These are phyloP conservation scores for Mimosa pudica DNA, from an alignment of 306 rosid genomes.

Conservation along the genomic window DNA sequence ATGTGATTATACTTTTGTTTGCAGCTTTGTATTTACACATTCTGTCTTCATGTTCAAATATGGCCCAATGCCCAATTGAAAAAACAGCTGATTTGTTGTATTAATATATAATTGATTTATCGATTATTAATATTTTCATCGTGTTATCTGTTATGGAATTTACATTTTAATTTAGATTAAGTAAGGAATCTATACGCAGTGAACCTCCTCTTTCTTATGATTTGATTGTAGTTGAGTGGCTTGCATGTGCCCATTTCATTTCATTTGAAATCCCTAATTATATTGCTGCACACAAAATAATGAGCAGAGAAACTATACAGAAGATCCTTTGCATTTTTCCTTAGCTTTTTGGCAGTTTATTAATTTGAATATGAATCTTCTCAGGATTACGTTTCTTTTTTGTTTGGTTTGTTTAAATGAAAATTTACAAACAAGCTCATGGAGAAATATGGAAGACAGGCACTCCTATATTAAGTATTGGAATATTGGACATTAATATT, in stretches of 20 bases:
- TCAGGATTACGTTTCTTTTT: constrained; percentile 1
- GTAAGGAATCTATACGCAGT: not conserved
- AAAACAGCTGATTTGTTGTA: not conserved
- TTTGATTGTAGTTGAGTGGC: not conserved
- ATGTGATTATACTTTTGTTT: not conserved
- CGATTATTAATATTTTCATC: not conserved
- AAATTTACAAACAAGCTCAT: not conserved
- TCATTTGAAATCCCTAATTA: not conserved
- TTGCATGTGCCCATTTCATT: not conserved
- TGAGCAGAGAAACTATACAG: not conserved
- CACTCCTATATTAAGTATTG: not conserved
- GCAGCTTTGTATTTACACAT: constrained; percentile 1
- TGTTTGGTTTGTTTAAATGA: not conserved
- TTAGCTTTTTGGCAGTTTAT: not conserved
- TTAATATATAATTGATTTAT: not conserved
- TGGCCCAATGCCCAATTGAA: not conserved
- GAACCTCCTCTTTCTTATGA: not conserved
- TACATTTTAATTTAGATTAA: not conserved
- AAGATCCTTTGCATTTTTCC: not conserved
- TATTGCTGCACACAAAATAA: not conserved
- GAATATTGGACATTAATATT: not conserved
- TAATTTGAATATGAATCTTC: not conserved
- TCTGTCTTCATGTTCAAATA: not conserved
- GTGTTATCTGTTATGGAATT: not conserved
- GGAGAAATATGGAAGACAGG: not conserved